These are phyloP conservation scores for Penicillium concentricum DNA, from an alignment of 2,329 filamentous ascomycete species.

Conservation along the genomic window DNA sequence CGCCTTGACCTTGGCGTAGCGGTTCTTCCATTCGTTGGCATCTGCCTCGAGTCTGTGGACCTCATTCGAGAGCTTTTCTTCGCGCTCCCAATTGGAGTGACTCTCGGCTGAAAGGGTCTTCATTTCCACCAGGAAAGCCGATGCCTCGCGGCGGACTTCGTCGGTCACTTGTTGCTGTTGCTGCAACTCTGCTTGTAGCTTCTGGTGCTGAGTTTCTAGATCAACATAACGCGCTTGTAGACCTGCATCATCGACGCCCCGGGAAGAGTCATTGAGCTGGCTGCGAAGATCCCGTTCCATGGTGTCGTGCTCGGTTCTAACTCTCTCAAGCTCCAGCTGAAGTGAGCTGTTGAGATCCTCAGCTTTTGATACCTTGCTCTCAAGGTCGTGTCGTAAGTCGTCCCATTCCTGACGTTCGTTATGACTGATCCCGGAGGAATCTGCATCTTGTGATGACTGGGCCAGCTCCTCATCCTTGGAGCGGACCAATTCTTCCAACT, in stretches of 20 bases:
- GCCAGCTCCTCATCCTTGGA: conserved; percentile 70
- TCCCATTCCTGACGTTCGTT: conserved; percentile 69
- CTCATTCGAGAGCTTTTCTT: conserved; percentile 72
- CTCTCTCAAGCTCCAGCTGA: conserved; percentile 72
- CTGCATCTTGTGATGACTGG: conserved; percentile 56
- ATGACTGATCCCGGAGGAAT: conserved; percentile 50
- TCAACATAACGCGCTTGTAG: conserved; percentile 60
- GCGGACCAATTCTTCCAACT: conserved; percentile 67
- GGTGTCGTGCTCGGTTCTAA: conserved; percentile 66
- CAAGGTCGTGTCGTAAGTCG: conserved; percentile 64
- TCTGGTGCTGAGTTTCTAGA: conserved; percentile 63
- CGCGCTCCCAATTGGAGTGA: conserved; percentile 73
- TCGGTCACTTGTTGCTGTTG: conserved; percentile 82
- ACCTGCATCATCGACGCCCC: conserved; percentile 50
- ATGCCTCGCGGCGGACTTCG: conserved; percentile 80
- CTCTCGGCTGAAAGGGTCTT: conserved; percentile 77
- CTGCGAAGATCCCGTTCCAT: conserved; percentile 63
- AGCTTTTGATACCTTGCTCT: conserved; percentile 71
- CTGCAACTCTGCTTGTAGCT: conserved; percentile 62
- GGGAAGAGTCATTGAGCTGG: conserved; percentile 54
- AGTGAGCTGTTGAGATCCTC: conserved; percentile 77
- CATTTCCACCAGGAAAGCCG: conserved; percentile 86
- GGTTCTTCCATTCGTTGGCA: conserved; percentile 83
- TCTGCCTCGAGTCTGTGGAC: conserved; percentile 77
- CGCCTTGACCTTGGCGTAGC: conserved; percentile 84